Evolutionary conservation across 768 basidiomycete genomes (phyloP).

Genomic region (Mycena vulgaris): DNA sequence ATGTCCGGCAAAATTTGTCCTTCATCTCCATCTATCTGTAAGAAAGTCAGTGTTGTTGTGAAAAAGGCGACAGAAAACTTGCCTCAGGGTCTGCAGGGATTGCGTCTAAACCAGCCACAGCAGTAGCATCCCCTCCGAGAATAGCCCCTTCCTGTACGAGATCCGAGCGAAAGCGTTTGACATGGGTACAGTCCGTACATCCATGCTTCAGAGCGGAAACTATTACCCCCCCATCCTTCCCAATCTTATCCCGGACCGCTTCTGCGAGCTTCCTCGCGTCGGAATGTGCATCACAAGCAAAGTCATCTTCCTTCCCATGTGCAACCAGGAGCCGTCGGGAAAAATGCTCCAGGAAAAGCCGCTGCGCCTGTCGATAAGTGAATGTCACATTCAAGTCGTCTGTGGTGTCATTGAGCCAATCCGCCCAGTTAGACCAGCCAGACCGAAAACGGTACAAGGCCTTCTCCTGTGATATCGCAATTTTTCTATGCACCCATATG

Average conservation of each 20-base stretch:
- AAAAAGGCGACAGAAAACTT: neutral
- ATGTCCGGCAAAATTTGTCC: neutral
- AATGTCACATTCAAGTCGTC: slow-evolving; percentile 21
- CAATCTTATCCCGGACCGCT: slow-evolving; percentile 33
- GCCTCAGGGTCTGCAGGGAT: slow-evolving; percentile 8
- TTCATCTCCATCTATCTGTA: neutral
- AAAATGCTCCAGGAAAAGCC: slow-evolving; percentile 30
- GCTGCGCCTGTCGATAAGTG: slow-evolving; percentile 44
- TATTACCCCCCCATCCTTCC: slow-evolving; percentile 36
- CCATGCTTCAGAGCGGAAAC: neutral
- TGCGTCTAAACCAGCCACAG: slow-evolving; percentile 33
- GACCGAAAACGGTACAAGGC: slow-evolving; percentile 43
- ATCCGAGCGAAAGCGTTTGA: slow-evolving; percentile 17
- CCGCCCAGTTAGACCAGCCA: slow-evolving; percentile 50
- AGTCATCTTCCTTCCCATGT: slow-evolving; percentile 34
- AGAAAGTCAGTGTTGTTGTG: neutral
- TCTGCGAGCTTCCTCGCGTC: slow-evolving; percentile 23
- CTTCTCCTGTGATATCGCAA: slow-evolving; percentile 45
- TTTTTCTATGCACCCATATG: slow-evolving; percentile 42
- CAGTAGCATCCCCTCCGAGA: neutral
- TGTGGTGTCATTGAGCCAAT: slow-evolving; percentile 44
- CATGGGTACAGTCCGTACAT: slow-evolving; percentile 26
- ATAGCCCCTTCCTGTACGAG: neutral
- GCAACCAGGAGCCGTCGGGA: slow-evolving; percentile 43
- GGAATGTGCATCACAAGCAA: slow-evolving; percentile 35